Conservation (phyloP, 495 filamentous ascomycete species). For the Tuber borchii region DNA sequence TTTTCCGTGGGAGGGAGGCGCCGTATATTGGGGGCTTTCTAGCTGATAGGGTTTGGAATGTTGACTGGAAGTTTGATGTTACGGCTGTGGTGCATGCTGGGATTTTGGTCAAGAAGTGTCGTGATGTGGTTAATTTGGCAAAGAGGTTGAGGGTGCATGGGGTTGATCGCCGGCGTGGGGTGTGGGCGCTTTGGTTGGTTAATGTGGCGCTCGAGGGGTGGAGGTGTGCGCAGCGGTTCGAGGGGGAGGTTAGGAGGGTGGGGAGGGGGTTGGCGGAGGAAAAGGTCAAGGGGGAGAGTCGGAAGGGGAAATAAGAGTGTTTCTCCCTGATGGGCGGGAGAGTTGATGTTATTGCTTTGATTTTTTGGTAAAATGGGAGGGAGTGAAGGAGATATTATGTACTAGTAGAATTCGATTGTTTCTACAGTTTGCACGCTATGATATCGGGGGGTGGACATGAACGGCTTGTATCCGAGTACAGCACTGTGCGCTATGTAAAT, state of each 20-base stretch:
- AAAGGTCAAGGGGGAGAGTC: conserved; percentile 18
- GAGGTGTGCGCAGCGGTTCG: conserved; percentile 38
- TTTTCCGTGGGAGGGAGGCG: conserved; percentile 14
- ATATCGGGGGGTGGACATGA: not conserved
- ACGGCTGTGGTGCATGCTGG: conserved; percentile 36
- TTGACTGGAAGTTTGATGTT: conserved; percentile 39
- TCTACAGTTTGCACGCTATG: not conserved
- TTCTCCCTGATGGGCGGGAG: not conserved
- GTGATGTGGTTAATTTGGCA: conserved; percentile 34
- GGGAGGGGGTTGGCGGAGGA: conserved; percentile 27
- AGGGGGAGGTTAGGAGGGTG: conserved; percentile 33
- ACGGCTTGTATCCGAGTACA: not conserved
- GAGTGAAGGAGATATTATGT: not conserved
- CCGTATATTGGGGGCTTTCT: conserved; percentile 3
- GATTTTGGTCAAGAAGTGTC: conserved; percentile 40
- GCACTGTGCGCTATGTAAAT: not conserved
- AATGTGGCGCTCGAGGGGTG: conserved; percentile 35
- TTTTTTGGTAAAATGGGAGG: too few species aligned
- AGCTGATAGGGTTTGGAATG: conserved; percentile 25
- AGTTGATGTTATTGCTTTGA: too few species aligned
- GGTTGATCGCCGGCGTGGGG: conserved; percentile 25
- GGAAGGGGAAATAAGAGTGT: conserved; percentile 21
- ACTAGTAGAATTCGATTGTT: not conserved
- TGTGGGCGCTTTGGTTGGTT: conserved; percentile 33
- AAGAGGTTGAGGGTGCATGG: conserved; percentile 31